Percentiles rank a stretch among this genome's conserved stretches.
These are phyloP conservation scores for Cucurbita maxima DNA, from an alignment of 306 rosid species.

Conservation along the genomic window DNA sequence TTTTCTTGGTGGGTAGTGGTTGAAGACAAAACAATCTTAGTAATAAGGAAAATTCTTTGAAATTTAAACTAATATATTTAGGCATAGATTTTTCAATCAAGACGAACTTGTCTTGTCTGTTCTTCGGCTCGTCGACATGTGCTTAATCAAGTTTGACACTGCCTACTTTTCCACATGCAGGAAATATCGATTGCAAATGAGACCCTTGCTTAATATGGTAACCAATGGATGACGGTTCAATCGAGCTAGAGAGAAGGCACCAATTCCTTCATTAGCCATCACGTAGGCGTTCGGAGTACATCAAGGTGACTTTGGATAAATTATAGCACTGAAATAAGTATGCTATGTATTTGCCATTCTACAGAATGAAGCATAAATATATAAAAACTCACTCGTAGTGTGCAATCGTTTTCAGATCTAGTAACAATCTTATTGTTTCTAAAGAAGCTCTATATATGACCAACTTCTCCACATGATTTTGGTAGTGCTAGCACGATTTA, in stretches of 20 bases:
- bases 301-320: neutral
- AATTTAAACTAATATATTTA: neutral
- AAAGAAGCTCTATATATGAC: neutral
- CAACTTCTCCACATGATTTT: neutral
- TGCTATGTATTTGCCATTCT: neutral
- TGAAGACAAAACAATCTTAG: neutral
- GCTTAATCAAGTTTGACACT: neutral
- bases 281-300: neutral
- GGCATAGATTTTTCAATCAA: neutral
- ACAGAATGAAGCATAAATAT: neutral
- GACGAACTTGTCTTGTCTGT: neutral
- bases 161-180: slow-evolving; percentile 23
- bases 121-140: neutral
- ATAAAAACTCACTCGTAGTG: neutral
- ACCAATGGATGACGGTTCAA: slow-evolving; percentile 2
- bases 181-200: slow-evolving; percentile 52
- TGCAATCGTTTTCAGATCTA: neutral
- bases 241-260: neutral
- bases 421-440: neutral
- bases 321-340: neutral
- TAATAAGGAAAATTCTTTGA: neutral
- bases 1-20: neutral
- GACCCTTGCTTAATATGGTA: slow-evolving; percentile 23
- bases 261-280: neutral
- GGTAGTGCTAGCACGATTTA: neutral